Evolutionary conservation across 108 stramenopile genomes (phyloP), one percentile per base, ranked within the genome.

Genomic region (Fistulifera pelliculosa): DNA sequence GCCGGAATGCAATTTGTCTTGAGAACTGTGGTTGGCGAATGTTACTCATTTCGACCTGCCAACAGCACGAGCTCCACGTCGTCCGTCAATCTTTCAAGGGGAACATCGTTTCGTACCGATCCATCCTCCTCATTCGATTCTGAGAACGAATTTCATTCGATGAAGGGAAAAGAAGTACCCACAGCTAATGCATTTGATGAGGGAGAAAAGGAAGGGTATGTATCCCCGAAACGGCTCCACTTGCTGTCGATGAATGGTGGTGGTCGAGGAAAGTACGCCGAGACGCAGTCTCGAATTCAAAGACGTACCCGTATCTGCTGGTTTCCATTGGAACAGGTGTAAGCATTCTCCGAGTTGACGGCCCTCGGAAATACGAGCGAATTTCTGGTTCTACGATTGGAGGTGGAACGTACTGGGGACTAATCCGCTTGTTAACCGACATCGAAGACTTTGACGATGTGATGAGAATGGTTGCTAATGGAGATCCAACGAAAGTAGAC

Each of bases 381-480:
- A 89, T 99, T 28, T 94, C 92, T 52, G 99, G 99, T 41, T 95
- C 94, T 18, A 90, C 96, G 19, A 93, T 99, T 40, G 99, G 99
- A 14, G 99, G 99, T 15, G 99, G 97, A 23, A 99, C 99, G 0
- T 99, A 96, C 64, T 99, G 94, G 94, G 99, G 99, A 6, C 58
- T 99, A 54, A 96, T 95, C 58, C 90, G 96, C 35, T 67, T 98
- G 22, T 65, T 98, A 35, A 98, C 96, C 5, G 80, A 85, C 47
- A 80, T 81, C 13, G 85, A 91, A 47, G 84, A 76, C 62, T 99
- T 96, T 75, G 77, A 92, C 24, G 87, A 91, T 28, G 86, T 90
- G 10, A 66, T 99, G 64, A 80, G 87, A 48, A 68, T 96, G 27
- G 98, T 96, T 23, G 91, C 87, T 61, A 72, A 69, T 42, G 98